phyloP scores from a whole-genome alignment of 129 eudicot species.

The Helianthus tuberosus region DNA sequence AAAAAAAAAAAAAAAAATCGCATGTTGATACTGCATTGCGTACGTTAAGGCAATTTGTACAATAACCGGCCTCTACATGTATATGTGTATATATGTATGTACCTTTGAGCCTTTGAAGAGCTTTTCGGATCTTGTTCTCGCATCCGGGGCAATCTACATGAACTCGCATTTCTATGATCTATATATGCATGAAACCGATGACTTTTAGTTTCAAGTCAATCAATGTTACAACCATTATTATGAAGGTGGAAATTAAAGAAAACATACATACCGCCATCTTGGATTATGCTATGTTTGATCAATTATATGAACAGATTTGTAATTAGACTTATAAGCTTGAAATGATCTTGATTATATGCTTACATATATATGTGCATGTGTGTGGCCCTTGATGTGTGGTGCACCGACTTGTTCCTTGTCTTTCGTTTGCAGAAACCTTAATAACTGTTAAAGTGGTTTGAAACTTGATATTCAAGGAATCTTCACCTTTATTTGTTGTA shows the following conservation, averaged over 20 bases:
- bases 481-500: neutral
- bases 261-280: constrained; percentile 30
- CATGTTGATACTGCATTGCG: too few species aligned
- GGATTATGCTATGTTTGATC: constrained; percentile 6
- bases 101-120: constrained; percentile 75
- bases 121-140: constrained; percentile 62
- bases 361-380: constrained; percentile 13
- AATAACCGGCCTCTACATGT: too few species aligned
- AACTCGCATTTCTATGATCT: constrained; percentile 81
- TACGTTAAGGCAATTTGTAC: too few species aligned
- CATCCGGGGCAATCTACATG: constrained; percentile 80
- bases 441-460: constrained; percentile 3
- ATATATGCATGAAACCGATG: constrained; percentile 1
- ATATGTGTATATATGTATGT: neutral
- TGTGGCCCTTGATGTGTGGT: constrained; percentile 23
- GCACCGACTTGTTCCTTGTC: constrained; percentile 29
- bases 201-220: neutral
- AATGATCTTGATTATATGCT: neutral
- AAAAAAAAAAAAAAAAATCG: too few species aligned
- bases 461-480: constrained; percentile 2
- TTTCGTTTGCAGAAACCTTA: constrained; percentile 31
- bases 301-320: neutral
- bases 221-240: neutral
- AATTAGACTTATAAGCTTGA: neutral
- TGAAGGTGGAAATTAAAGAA: neutral